These are phyloP conservation scores for Lactarius evosmus DNA, from an alignment of 768 basidiomycete species.

Conservation along the genomic window DNA sequence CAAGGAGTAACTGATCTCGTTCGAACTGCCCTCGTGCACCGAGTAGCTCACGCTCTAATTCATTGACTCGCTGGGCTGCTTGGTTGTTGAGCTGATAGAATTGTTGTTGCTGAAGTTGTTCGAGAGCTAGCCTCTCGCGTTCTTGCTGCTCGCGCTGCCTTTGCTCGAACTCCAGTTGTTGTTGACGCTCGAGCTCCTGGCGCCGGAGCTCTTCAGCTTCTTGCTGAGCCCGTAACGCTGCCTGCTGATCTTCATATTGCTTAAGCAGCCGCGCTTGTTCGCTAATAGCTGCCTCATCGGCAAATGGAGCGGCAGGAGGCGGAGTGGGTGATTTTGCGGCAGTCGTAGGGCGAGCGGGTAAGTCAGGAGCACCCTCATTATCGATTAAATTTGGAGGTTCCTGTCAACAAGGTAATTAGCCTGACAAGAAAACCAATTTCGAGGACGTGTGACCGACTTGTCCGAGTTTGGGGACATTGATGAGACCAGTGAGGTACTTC, in stretches of 20 bases:
- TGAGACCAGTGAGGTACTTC: constrained; percentile 94
- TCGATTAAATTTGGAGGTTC: constrained; percentile 96
- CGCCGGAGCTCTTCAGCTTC: constrained; percentile 83
- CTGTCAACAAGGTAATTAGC: constrained; percentile 39
- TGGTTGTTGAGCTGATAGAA: constrained; percentile 79
- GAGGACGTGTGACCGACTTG: constrained; percentile 49
- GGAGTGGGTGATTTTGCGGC: constrained; percentile 53
- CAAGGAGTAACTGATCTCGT: constrained; percentile 93
- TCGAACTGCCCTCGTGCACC: constrained; percentile 97
- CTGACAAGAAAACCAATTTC: background rate
- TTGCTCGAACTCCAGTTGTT: constrained; percentile 86
- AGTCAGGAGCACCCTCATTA: constrained; percentile 75
- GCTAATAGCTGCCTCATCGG: constrained; percentile 67
- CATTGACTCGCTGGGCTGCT: constrained; percentile 67
- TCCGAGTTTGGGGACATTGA: constrained; percentile 97
- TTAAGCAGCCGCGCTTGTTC: constrained; percentile 95
- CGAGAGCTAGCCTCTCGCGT: constrained; percentile 82
- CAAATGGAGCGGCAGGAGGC: constrained; percentile 67
- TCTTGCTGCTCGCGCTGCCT: constrained; percentile 86
- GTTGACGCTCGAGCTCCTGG: constrained; percentile 69
- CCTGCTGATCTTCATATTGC: constrained; percentile 94
- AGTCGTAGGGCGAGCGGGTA: constrained; percentile 77
- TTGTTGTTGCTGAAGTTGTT: constrained; percentile 80
- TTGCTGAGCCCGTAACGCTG: constrained; percentile 74
- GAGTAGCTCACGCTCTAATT: constrained; percentile 86